Conservation (phyloP, 768 basidiomycete species). For the Boletus pseudopeckii region DNA sequence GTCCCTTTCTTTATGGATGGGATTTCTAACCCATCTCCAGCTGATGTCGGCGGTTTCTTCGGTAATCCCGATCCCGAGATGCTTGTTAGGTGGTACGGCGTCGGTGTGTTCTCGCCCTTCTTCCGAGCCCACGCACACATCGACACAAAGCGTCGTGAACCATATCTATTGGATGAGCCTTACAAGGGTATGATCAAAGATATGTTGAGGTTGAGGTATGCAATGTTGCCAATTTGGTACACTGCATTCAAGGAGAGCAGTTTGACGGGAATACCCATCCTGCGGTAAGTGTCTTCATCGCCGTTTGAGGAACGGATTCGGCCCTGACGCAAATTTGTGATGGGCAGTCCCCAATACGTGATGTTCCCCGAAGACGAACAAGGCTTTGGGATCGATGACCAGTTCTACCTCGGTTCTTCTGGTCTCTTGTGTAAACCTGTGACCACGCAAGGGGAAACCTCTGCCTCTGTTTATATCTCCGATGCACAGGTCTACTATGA, state of each 20-base stretch:
- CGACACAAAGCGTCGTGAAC: slow-evolving; percentile 96
- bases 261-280: slow-evolving; percentile 73
- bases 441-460: slow-evolving; percentile 64
- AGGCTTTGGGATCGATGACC: slow-evolving; percentile 90
- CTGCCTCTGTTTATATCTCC: slow-evolving; percentile 75
- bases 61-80: slow-evolving; percentile 94
- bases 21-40: slow-evolving; percentile 42
- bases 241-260: slow-evolving; percentile 93
- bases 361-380: slow-evolving; percentile 84
- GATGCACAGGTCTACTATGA: slow-evolving; percentile 95
- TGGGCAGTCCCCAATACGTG: slow-evolving; percentile 88
- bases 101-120: slow-evolving; percentile 93
- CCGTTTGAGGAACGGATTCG: neutral
- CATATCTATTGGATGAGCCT: slow-evolving; percentile 87
- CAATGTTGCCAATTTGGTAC: slow-evolving; percentile 91
- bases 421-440: slow-evolving; percentile 92
- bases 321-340: neutral
- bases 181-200: slow-evolving; percentile 81
- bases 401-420: slow-evolving; percentile 86
- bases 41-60: slow-evolving; percentile 99
- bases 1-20: neutral
- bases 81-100: slow-evolving; percentile 96
- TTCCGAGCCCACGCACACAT: slow-evolving; percentile 98
- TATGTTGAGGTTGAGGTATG: slow-evolving; percentile 77
- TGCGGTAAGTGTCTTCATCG: slow-evolving; percentile 52